phyloP scores from a whole-genome alignment of 495 filamentous ascomycete species.

The Thermothielavioides terrestris region DNA sequence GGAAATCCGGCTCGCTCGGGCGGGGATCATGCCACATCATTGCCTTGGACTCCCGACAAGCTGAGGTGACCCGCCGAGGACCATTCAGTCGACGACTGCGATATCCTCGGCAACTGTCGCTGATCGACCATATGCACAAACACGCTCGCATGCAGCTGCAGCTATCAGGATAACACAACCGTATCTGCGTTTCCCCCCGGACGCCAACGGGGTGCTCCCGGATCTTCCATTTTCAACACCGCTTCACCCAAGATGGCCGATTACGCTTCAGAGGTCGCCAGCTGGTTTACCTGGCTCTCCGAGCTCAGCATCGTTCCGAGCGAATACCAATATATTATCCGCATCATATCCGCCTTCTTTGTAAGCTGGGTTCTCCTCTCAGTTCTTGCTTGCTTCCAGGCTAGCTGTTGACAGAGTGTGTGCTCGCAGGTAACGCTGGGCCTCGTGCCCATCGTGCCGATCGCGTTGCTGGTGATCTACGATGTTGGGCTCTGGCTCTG shows the following conservation, averaged over 20 bases:
- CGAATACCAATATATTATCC: constrained; percentile 13
- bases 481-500: constrained; percentile 40
- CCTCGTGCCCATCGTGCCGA: constrained; percentile 18
- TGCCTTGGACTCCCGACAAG: constrained; percentile 1
- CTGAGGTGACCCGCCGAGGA: not conserved
- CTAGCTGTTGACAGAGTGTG: not conserved
- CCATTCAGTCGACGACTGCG: not conserved
- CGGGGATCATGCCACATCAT: constrained; percentile 2
- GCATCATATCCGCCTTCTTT: constrained; percentile 20
- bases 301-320: constrained; percentile 18
- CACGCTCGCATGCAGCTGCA: no score
- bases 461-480: constrained; percentile 31
- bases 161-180: no score
- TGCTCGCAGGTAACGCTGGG: constrained; percentile 19
- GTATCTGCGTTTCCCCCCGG: no score
- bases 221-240: not conserved
- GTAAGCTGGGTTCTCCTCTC: constrained; percentile 7
- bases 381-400: no score
- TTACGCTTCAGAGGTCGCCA: not conserved
- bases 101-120: not conserved
- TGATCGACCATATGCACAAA: not conserved
- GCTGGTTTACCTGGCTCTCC: constrained; percentile 16
- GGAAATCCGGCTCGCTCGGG: not conserved
- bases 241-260: constrained; percentile 4
- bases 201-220: not conserved